phyloP scores from a whole-genome alignment of 345 rosid genomes.

The Cardamine chenopodiifolia region DNA sequence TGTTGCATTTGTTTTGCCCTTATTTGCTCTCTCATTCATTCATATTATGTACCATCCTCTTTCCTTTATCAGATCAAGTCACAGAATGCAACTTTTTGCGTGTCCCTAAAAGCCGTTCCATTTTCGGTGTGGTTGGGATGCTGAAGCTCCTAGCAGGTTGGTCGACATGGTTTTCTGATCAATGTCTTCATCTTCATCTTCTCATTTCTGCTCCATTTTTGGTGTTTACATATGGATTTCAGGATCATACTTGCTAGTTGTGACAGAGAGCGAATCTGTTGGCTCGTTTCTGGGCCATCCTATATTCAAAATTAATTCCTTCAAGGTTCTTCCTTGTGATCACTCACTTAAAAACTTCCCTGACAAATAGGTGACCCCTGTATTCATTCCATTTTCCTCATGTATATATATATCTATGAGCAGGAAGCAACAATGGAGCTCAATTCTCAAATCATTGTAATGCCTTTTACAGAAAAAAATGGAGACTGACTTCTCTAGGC shows the following conservation, averaged over 20 bases:
- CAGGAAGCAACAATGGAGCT: constrained; percentile 21
- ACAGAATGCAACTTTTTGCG: constrained; percentile 76
- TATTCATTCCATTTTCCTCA: background rate
- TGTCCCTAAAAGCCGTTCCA: constrained; percentile 74
- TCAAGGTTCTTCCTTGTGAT: constrained; percentile 85
- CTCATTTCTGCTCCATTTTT: background rate
- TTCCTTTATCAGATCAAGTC: constrained; percentile 52
- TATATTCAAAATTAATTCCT: constrained; percentile 65
- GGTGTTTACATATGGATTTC: constrained; percentile 3
- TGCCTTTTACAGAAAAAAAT: constrained; percentile 63
- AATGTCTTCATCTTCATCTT: constrained; percentile 10
- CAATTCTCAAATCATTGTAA: constrained; percentile 9
- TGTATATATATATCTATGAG: constrained; percentile 4
- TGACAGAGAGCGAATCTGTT: constrained; percentile 73
- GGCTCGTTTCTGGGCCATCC: constrained; percentile 83
- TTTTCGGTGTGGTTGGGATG: constrained; percentile 88
- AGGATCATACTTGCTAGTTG: constrained; percentile 87
- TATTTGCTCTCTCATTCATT: background rate
- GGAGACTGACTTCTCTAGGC: constrained; percentile 70
- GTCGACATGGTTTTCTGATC: constrained; percentile 3
- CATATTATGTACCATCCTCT: background rate
- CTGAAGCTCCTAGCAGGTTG: constrained; percentile 82
- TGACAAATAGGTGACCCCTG: constrained; percentile 63
- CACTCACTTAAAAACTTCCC: constrained; percentile 63
- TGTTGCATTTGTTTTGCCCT: background rate